Evolutionary conservation across 495 filamentous ascomycete genomes (phyloP).

Genomic region (Trypethelium eluteriae): DNA sequence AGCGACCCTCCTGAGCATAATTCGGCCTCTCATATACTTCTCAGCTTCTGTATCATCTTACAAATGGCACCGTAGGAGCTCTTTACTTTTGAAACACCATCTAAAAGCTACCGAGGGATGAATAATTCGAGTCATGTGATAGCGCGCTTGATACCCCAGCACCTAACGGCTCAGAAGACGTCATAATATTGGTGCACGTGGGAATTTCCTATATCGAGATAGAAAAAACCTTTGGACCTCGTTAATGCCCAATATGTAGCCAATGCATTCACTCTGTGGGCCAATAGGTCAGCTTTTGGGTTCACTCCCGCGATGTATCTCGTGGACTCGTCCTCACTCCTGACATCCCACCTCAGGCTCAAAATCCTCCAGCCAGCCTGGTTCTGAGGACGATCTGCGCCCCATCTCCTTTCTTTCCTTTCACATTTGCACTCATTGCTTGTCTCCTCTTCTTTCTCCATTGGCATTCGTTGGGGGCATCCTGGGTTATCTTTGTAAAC

Average conservation of each 20-base stretch:
- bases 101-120: too few relatives aligned
- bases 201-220: background rate
- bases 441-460: conserved; percentile 9
- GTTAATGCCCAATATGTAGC: conserved; percentile 4
- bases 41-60: too few relatives aligned
- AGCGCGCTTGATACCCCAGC: background rate
- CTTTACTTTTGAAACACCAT: too few relatives aligned
- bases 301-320: background rate
- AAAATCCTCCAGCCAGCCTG: background rate
- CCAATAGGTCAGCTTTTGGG: background rate
- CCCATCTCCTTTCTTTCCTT: conserved; percentile 6
- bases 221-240: background rate
- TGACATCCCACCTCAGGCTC: background rate
- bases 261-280: background rate
- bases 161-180: background rate
- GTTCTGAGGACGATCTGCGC: background rate
- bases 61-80: too few relatives aligned
- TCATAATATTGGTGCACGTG: background rate
- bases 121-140: background rate
- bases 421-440: conserved; percentile 8
- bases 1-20: too few relatives aligned
- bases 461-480: background rate
- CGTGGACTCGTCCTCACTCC: background rate
- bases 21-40: too few relatives aligned
- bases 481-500: conserved; percentile 6